A percentile compares a stretch with the other conserved stretches of the same genome.
Evolutionary conservation across 2,329 filamentous ascomycete species (phyloP).

Genomic region (Xylaria sp.): DNA sequence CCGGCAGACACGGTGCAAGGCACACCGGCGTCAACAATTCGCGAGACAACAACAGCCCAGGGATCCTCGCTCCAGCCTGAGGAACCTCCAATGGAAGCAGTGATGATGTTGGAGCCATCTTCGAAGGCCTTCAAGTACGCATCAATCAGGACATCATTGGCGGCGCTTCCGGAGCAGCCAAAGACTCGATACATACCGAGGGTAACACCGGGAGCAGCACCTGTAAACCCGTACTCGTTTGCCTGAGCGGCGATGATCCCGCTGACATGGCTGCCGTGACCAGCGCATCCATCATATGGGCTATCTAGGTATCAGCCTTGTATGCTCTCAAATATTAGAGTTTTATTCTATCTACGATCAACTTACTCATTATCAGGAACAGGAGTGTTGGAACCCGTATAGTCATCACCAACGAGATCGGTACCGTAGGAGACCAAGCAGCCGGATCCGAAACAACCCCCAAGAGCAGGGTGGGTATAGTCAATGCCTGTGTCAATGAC

Average conservation of each 20-base stretch:
- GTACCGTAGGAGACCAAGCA: slow-evolving; percentile 67
- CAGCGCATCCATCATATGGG: slow-evolving; percentile 65
- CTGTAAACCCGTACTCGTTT: slow-evolving; percentile 65
- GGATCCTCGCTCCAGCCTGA: slow-evolving; percentile 65
- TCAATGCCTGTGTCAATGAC: slow-evolving; percentile 69
- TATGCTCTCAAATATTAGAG: background rate
- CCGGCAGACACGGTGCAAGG: slow-evolving; percentile 65
- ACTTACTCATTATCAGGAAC: slow-evolving; percentile 47
- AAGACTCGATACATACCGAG: slow-evolving; percentile 69
- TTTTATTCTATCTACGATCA: background rate
- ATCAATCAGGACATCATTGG: slow-evolving; percentile 63
- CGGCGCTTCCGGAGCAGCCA: slow-evolving; percentile 62
- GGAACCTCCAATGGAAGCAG: slow-evolving; percentile 63
- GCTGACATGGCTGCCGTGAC: slow-evolving; percentile 70
- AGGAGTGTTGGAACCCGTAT: slow-evolving; percentile 52
- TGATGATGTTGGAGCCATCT: slow-evolving; percentile 68
- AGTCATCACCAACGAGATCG: slow-evolving; percentile 62
- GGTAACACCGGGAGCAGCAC: slow-evolving; percentile 66
- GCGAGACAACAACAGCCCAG: slow-evolving; percentile 61
- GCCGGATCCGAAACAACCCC: slow-evolving; percentile 70
- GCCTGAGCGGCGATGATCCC: slow-evolving; percentile 71
- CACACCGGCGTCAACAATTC: slow-evolving; percentile 65
- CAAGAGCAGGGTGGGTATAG: slow-evolving; percentile 71
- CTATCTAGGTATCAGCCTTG: slow-evolving; percentile 48
- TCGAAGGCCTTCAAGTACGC: slow-evolving; percentile 70